Evolutionary conservation across 169 alveolate species (phyloP).

Genomic region (Neospora caninum): DNA sequence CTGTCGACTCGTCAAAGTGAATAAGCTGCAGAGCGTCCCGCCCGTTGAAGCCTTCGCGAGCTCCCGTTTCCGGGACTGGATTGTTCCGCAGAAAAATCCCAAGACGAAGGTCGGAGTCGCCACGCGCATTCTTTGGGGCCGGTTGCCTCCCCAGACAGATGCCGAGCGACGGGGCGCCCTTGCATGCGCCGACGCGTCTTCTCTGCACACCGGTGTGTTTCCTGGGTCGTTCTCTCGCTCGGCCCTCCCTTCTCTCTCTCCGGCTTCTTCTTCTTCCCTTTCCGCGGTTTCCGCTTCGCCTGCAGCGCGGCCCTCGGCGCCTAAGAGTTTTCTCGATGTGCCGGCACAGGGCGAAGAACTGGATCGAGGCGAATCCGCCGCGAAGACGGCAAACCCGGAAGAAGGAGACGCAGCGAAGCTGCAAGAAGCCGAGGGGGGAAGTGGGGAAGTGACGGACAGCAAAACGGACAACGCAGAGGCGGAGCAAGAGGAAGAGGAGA

Average conservation of each 20-base stretch:
- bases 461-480: not conserved
- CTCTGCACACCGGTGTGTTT: too few relatives aligned
- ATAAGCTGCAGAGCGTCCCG: too few relatives aligned
- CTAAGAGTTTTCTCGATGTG: not conserved
- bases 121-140: too few relatives aligned
- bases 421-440: not conserved
- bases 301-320: not conserved
- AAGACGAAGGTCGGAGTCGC: too few relatives aligned
- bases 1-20: too few relatives aligned
- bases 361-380: not conserved
- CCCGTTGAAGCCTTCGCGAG: too few relatives aligned
- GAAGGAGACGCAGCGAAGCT: not conserved
- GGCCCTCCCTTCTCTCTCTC: not conserved
- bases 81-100: too few relatives aligned
- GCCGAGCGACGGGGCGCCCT: too few relatives aligned
- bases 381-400: not conserved
- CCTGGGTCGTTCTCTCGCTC: not conserved
- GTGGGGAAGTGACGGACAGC: not conserved
- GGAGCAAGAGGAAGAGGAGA: not conserved
- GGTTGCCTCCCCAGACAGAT: too few relatives aligned
- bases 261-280: not conserved
- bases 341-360: not conserved
- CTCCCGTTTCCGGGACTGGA: too few relatives aligned
- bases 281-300: not conserved
- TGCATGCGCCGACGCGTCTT: too few relatives aligned